Evolutionary conservation across 1,284 basidiomycete species (phyloP), one percentile per base, ranked within the genome.

Genomic region (Singerocomus rubriflavus): DNA sequence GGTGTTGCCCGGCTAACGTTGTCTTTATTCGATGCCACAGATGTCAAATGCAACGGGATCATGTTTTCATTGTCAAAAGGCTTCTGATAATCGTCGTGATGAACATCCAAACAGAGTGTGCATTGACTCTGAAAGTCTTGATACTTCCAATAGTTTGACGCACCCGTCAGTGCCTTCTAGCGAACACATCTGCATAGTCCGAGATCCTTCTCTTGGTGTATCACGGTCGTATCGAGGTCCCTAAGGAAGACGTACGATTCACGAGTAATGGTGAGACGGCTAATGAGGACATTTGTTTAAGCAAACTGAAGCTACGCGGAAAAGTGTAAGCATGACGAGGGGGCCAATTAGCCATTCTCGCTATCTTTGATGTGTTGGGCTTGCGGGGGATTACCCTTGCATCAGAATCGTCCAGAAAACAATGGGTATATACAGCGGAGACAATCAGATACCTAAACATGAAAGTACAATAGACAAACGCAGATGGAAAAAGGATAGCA

Each of bases 71-170:
- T 6, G 13, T 41, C 10, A 2, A n/a, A 12, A 3, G 5, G 13
- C 3, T 13, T 4, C 36, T 60, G 31, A 56, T 29, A 12, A 2
- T 40, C 0, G 12, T 7, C 5, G 29, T 11, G 4, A 42, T 87
- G 84, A 83, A 84, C 50, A 80, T 98, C 13, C 97, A 99, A 79
- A 96, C 97, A 1, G n/a, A n/a, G n/a, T n/a, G n/a, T n/a, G n/a
- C 66, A 99, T 99, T 64, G 96, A 99, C 71, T 79, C 90, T 32
- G 97, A 99, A 72, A 88, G 87, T 51, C 88, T 99, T 48, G 91
- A 91, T 46, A 98, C 99, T 62, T 97, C 97, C n/a, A 94, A 98
- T 61, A 95, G 55, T 99, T 99, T 71, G 96, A 99, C 64, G 93
- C 93, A 16, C 88, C 91, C 47, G 86, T 99, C 50, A 30, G 87